A percentile compares a stretch with the other conserved stretches of the same genome.
These are phyloP conservation scores for Arachnopeziza araneosa DNA, from an alignment of 2,329 filamentous ascomycete species.

Conservation along the genomic window DNA sequence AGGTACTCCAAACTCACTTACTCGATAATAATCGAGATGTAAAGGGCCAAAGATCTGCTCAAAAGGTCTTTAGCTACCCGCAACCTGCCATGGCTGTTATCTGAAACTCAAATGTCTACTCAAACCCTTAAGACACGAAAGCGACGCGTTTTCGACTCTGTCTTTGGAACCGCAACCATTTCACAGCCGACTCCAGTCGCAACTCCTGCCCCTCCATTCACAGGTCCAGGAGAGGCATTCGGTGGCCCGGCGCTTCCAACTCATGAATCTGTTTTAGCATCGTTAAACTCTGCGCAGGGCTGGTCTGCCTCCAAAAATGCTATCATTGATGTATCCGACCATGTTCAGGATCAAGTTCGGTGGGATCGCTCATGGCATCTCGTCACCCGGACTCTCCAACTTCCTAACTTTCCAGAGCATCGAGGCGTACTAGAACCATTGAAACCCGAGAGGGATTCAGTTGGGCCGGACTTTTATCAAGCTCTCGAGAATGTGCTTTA, in stretches of 20 bases:
- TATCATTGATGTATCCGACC: slow-evolving; percentile 9
- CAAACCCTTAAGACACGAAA: slow-evolving; percentile 12
- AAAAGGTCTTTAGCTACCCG: no score
- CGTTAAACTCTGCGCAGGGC: slow-evolving; percentile 3
- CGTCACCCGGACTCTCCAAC: slow-evolving; percentile 51
- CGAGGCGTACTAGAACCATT: slow-evolving; percentile 15
- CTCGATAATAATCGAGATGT: no score
- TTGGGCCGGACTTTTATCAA: slow-evolving; percentile 40
- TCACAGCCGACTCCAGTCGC: slow-evolving; percentile 27
- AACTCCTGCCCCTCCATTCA: slow-evolving; percentile 23
- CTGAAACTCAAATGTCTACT: slow-evolving; percentile 6
- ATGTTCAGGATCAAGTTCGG: slow-evolving; percentile 40
- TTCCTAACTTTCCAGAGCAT: slow-evolving; percentile 50
- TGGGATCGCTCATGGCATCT: slow-evolving; percentile 59
- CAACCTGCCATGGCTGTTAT: background rate
- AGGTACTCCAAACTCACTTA: no score
- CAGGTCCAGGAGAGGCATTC: slow-evolving; percentile 22
- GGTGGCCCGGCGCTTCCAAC: slow-evolving; percentile 12
- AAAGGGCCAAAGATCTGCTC: no score
- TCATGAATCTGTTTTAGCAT: background rate
- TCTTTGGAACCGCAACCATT: slow-evolving; percentile 20
- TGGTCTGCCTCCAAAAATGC: background rate
- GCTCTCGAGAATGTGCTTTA: slow-evolving; percentile 50
- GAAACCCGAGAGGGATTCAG: slow-evolving; percentile 22
- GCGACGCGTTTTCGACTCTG: slow-evolving; percentile 29